phyloP scores from a whole-genome alignment of 352 stramenopile genomes.

The Phytophthora tentaculata region DNA sequence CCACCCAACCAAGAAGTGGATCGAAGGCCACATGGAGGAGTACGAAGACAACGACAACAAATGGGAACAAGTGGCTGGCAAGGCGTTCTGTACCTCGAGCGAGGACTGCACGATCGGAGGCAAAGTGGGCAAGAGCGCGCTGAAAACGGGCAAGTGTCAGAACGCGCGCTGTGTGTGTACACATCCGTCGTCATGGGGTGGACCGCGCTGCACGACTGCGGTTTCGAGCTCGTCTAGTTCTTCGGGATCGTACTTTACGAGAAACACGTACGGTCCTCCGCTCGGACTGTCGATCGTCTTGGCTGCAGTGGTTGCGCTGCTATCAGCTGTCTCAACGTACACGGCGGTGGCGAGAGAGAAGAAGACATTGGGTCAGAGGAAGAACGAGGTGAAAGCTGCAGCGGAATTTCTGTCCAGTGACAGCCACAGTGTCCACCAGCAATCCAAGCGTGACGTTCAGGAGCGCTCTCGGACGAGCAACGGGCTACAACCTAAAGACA shows the following conservation, averaged over 20 bases:
- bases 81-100: slow-evolving; percentile 4
- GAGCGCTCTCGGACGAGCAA: not conserved
- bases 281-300: not conserved
- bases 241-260: not conserved
- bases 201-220: not conserved
- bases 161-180: slow-evolving; percentile 1
- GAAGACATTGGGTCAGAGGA: not conserved
- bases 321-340: slow-evolving; percentile 1
- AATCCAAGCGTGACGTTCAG: not conserved
- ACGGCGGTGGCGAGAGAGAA: not conserved
- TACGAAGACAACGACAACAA: slow-evolving; percentile 14
- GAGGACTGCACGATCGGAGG: slow-evolving; percentile 9
- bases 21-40: slow-evolving; percentile 9
- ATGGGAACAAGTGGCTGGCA: slow-evolving; percentile 2
- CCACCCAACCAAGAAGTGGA: slow-evolving; percentile 8
- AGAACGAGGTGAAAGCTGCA: not conserved
- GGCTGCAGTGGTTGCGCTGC: not conserved
- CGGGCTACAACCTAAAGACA: not conserved
- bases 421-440: not conserved
- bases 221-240: not conserved
- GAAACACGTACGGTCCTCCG: slow-evolving; percentile 1
- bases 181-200: not conserved
- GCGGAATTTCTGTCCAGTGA: not conserved
- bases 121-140: not conserved
- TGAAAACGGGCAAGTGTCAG: slow-evolving; percentile 7